Base-by-base conservation (phyloP, 2,329 filamentous ascomycete genomes). In the Colletotrichum sp. region DNA sequence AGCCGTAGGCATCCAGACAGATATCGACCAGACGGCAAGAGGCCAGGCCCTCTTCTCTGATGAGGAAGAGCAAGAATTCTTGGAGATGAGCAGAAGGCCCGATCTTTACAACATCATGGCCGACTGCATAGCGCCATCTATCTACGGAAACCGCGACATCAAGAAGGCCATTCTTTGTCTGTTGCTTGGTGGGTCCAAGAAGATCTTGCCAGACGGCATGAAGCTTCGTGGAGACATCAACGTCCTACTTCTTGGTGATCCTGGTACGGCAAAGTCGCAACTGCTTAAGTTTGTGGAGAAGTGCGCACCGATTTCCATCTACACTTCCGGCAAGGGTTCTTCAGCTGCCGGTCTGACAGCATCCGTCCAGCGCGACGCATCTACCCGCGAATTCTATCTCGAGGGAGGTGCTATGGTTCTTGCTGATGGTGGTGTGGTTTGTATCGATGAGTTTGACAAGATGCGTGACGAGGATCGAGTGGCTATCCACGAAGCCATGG, bases 361-460 rank as follows among this genome's bases (percentile, higher is more conserved):
- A 0, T 98, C 97, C 0, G 97, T 99, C 3, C 97, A 99, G 81
- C 93, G 97, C 74, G 97, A 99, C 82, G 93, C 95, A 16, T 94
- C 93, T 16, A 98, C 96, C 0, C 92, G 97, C 68, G 97, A 99
- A 83, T 99, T 99, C 85, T 99, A 98, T 82, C 92, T 99, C 1
- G 97, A 99, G 88, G 97, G 97, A 63, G 97, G 97, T 85, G 97
- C 97, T 36, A 98, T 99, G 97, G 97, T 99, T 5, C 91, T 99
- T 22, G 97, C 97, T 6, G 97, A 99, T 79, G 96, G 96, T 4
- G 97, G 97, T 80, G 96, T 98, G 1, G 97, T 98, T 12, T 98
- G 97, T 85, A 99, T 99, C 80, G 97, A 99, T 82, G 97, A 99
- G 86, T 99, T 99, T 82, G 97, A 99, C 88, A 99, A 99, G 89